Conservation (phyloP, 768 basidiomycete species). For the Hydnomerulius pinastri region DNA sequence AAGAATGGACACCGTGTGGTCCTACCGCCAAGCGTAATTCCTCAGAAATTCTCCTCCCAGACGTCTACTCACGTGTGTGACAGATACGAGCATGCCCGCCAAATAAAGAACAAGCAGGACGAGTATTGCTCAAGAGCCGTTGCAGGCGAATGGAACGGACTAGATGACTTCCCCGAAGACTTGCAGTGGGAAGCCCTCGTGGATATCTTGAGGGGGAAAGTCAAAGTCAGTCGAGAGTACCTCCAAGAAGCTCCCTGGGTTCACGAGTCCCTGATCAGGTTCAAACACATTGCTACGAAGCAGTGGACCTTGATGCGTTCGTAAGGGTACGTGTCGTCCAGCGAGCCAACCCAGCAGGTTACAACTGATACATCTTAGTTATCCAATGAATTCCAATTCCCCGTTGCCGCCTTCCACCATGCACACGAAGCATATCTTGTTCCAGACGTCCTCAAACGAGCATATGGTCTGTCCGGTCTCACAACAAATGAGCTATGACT, state of each 20-base stretch:
- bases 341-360: not conserved
- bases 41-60: not conserved
- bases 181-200: slow-evolving; percentile 72
- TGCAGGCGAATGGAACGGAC: slow-evolving; percentile 43
- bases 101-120: slow-evolving; percentile 70
- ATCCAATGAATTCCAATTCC: slow-evolving; percentile 81
- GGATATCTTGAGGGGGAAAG: slow-evolving; percentile 70
- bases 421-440: slow-evolving; percentile 82
- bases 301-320: slow-evolving; percentile 67
- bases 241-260: not conserved
- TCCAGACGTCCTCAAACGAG: slow-evolving; percentile 70
- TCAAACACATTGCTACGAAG: slow-evolving; percentile 58
- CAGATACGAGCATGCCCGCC: slow-evolving; percentile 63
- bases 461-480: slow-evolving; percentile 48
- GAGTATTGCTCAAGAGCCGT: slow-evolving; percentile 57
- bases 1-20: slow-evolving; percentile 67
- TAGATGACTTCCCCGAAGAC: slow-evolving; percentile 63
- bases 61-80: not conserved
- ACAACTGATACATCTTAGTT: slow-evolving; percentile 39
- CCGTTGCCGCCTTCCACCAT: slow-evolving; percentile 75
- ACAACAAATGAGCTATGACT: not conserved
- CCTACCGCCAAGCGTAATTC: slow-evolving; percentile 58
- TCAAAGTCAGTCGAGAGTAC: slow-evolving; percentile 50
- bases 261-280: slow-evolving; percentile 31
- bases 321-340: slow-evolving; percentile 49